These are phyloP conservation scores for Hanseniaspora vineae DNA, from an alignment of 805 yeast species.

Conservation along the genomic window DNA sequence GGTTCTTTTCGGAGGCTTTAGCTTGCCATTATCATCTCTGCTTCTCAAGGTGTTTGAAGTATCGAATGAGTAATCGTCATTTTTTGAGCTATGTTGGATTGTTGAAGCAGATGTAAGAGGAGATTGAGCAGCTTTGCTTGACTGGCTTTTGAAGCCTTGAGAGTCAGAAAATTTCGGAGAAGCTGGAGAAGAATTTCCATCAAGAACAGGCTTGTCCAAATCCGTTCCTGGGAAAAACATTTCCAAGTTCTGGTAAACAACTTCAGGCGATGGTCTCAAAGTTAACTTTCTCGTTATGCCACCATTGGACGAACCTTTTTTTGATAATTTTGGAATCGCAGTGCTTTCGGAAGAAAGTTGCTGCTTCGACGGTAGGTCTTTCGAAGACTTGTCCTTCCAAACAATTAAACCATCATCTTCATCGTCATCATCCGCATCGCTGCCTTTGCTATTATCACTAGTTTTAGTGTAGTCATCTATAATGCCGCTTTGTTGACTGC, in stretches of 20 bases:
- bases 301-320: no score
- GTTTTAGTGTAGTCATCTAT: neutral
- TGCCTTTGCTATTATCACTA: constrained; percentile 8
- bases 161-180: constrained; percentile 20
- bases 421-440: constrained; percentile 1
- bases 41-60: neutral
- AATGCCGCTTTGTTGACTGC: neutral
- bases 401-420: neutral
- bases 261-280: constrained; percentile 91
- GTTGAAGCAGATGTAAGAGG: constrained; percentile 5
- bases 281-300: constrained; percentile 34
- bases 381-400: neutral
- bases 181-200: constrained; percentile 48
- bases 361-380: no score
- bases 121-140: neutral
- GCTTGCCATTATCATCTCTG: neutral
- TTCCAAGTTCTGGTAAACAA: constrained; percentile 82
- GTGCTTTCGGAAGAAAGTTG: no score
- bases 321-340: no score
- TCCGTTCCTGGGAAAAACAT: constrained; percentile 86
- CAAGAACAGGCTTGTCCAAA: constrained; percentile 82
- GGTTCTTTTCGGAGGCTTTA: constrained; percentile 43
- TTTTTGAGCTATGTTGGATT: constrained; percentile 4
- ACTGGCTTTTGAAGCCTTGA: constrained; percentile 2
- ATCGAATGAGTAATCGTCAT: constrained; percentile 5